Conservation (phyloP, 805 yeast species). For the Candida mattraensis region DNA sequence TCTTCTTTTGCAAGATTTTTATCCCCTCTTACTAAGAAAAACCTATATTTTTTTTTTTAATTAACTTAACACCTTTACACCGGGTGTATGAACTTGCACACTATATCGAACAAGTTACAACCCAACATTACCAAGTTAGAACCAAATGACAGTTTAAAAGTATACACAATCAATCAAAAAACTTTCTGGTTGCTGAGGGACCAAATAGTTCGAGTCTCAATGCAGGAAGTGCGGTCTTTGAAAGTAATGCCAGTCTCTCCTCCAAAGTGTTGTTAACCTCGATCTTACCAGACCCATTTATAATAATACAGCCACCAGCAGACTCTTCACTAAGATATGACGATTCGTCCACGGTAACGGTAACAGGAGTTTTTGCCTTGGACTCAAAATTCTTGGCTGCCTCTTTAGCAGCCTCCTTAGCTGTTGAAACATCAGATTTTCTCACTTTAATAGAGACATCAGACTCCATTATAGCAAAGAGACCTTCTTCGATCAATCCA, state of each 20-base stretch:
- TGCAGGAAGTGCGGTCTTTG: conserved; percentile 87
- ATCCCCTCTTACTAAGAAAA: no score
- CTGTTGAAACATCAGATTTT: conserved; percentile 60
- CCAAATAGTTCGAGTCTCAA: conserved; percentile 89
- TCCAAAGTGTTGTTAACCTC: conserved; percentile 91
- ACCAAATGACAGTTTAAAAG: no score
- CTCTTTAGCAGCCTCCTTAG: conserved; percentile 57
- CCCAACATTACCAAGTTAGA: no score
- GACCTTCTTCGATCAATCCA: conserved; percentile 78
- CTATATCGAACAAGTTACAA: no score
- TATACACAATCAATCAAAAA: conserved; percentile 62
- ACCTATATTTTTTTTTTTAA: no score
- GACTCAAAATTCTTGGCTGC: conserved; percentile 66
- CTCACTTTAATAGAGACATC: conserved; percentile 64
- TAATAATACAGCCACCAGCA: conserved; percentile 84
- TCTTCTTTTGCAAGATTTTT: no score
- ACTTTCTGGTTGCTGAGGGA: conserved; percentile 80
- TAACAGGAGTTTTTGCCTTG: conserved; percentile 57
- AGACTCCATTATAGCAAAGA: conserved; percentile 72
- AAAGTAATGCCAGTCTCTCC: conserved; percentile 83
- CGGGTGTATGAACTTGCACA: no score
- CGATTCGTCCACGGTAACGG: conserved; percentile 55
- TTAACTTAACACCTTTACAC: no score
- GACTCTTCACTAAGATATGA: conserved; percentile 57
- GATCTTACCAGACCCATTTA: conserved; percentile 75